Percentiles rank a stretch among this genome's conserved stretches.
Conservation (phyloP, 2,329 filamentous ascomycete genomes). For the Aquanectria penicillioides region DNA sequence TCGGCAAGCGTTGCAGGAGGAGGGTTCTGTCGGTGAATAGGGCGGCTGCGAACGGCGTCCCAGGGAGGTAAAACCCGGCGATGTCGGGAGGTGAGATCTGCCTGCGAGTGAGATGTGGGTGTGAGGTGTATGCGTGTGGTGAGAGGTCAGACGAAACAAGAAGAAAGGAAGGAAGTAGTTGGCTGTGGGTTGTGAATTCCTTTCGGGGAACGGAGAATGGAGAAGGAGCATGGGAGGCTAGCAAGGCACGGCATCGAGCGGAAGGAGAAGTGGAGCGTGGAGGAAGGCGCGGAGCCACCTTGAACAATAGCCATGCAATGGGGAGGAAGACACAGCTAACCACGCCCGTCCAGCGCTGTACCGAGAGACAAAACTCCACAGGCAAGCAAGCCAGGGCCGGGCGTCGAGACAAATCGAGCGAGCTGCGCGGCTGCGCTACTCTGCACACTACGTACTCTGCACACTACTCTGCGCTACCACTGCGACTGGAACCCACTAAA, state of each 20-base stretch:
- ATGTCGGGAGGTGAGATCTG: too few species aligned
- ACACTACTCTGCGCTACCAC: slow-evolving; percentile 16
- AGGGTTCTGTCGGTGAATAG: slow-evolving; percentile 18
- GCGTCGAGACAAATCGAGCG: slow-evolving; percentile 21
- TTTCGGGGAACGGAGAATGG: slow-evolving; percentile 9
- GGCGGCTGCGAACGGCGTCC: slow-evolving; percentile 7
- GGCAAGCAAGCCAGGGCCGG: slow-evolving; percentile 10
- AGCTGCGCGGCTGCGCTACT: slow-evolving; percentile 20
- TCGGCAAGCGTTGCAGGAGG: background rate
- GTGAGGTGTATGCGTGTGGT: slow-evolving; percentile 19
- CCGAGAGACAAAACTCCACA: slow-evolving; percentile 1
- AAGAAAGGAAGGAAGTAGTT: slow-evolving; percentile 21
- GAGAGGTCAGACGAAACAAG: slow-evolving; percentile 32
- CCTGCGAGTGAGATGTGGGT: too few species aligned
- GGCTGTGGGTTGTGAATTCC: slow-evolving; percentile 11
- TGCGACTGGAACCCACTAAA: slow-evolving; percentile 4
- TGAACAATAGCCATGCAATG: background rate
- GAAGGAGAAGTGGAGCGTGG: slow-evolving; percentile 3
- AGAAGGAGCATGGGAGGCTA: slow-evolving; percentile 4
- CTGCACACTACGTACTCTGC: slow-evolving; percentile 19
- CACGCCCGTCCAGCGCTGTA: background rate
- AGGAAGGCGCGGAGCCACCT: background rate
- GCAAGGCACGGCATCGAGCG: slow-evolving; percentile 1
- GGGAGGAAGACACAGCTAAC: slow-evolving; percentile 2
- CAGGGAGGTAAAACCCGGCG: too few species aligned